phyloP scores from a whole-genome alignment of 192 early-diverging fungal genomes.

The Umbelopsis sp. region DNA sequence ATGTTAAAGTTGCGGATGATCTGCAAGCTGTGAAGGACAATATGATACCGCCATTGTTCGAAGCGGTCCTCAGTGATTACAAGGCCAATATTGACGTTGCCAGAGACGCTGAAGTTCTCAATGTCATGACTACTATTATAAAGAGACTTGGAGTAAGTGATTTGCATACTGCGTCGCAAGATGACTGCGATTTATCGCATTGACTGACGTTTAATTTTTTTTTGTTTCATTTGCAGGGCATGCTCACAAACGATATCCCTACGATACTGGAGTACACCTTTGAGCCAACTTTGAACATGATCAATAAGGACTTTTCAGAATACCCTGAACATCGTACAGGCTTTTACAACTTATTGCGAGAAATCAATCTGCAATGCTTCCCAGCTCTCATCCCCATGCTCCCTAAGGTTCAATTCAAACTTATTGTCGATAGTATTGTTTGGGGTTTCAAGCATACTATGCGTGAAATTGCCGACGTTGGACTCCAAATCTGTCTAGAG shows the following conservation, averaged over 20 bases:
- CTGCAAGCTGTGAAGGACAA: conserved; percentile 74
- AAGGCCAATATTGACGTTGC: conserved; percentile 84
- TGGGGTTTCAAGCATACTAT: conserved; percentile 99
- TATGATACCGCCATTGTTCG: conserved; percentile 90
- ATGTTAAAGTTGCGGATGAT: conserved; percentile 88
- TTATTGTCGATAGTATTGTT: conserved; percentile 93
- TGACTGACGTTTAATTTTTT: conserved; percentile 1
- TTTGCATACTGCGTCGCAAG: background rate
- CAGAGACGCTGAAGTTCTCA: conserved; percentile 94
- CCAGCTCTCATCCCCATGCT: conserved; percentile 30
- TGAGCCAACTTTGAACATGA: conserved; percentile 98
- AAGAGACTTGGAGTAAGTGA: conserved; percentile 68
- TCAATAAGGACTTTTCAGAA: conserved; percentile 98
- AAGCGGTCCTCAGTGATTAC: conserved; percentile 90
- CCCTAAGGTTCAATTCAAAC: conserved; percentile 75
- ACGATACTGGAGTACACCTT: conserved; percentile 92
- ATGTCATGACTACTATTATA: conserved; percentile 89
- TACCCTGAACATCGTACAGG: conserved; percentile 96
- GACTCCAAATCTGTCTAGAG: conserved; percentile 84
- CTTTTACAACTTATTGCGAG: conserved; percentile 91
- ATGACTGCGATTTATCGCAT: background rate
- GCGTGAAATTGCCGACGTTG: conserved; percentile 94
- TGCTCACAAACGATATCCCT: conserved; percentile 84
- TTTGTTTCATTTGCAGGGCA: conserved; percentile 39
- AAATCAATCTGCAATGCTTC: conserved; percentile 93